Conservation (phyloP, 2,329 filamentous ascomycete species). For the Botrytis medusae region DNA sequence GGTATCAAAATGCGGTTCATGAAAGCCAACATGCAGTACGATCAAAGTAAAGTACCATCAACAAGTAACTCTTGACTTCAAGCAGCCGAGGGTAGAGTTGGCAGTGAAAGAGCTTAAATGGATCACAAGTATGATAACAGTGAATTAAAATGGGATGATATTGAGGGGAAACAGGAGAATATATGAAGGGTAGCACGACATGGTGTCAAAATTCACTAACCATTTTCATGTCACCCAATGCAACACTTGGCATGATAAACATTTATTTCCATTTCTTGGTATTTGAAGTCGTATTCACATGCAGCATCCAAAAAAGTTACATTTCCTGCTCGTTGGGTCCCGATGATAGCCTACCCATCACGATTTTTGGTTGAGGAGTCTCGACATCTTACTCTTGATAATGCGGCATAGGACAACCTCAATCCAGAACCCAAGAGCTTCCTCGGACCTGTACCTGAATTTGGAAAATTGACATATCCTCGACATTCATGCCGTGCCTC, state of each 20-base stretch:
- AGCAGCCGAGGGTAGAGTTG: not conserved
- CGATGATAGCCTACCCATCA: not conserved
- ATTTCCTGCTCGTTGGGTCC: not conserved
- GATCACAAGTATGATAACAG: not conserved
- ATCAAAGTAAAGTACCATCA: not conserved
- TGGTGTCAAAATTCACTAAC: not conserved
- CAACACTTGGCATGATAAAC: not conserved
- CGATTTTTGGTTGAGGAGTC: not conserved
- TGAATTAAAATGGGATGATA: not conserved
- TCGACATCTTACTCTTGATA: not conserved
- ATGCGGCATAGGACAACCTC: not conserved
- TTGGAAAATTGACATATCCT: not conserved
- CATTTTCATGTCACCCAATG: not conserved
- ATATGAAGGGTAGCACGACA: not conserved
- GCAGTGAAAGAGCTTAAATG: not conserved
- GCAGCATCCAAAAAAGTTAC: not conserved
- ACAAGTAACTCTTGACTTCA: not conserved
- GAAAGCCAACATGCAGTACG: not conserved
- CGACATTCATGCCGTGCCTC: not conserved
- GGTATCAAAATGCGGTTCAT: not conserved
- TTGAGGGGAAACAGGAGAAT: not conserved
- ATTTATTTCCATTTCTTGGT: not conserved
- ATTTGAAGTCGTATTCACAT: not conserved
- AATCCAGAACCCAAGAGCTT: not conserved
- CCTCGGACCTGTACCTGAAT: not conserved